Conservation (phyloP, 257 asterid species). For the Nicotiana attenuata region DNA sequence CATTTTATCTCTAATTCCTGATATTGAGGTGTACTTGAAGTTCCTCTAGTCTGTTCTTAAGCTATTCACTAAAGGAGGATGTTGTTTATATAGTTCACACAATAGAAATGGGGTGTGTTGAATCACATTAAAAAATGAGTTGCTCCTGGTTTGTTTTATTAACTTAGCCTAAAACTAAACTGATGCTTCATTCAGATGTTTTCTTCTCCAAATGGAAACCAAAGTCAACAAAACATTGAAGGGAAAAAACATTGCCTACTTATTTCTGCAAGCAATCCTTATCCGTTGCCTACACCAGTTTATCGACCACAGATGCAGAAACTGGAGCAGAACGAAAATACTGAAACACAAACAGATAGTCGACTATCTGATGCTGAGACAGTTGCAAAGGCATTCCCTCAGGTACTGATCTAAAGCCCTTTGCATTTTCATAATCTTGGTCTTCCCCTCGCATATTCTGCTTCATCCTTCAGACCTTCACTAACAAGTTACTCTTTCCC, state of each 20-base stretch:
- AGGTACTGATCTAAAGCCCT: slow-evolving; percentile 37
- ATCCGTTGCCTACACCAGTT: slow-evolving; percentile 82
- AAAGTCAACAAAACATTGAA: slow-evolving; percentile 56
- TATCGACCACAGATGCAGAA: slow-evolving; percentile 61
- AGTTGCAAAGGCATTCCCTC: slow-evolving; percentile 79
- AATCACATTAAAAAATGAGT: background rate
- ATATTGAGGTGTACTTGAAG: background rate
- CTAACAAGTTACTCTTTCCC: slow-evolving; percentile 6
- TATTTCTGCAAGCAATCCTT: slow-evolving; percentile 91
- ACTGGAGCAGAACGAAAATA: slow-evolving; percentile 47
- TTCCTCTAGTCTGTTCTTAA: background rate
- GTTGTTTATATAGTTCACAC: background rate
- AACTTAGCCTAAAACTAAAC: background rate
- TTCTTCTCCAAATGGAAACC: slow-evolving; percentile 48
- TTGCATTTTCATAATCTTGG: background rate
- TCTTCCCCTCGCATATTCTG: background rate
- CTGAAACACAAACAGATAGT: slow-evolving; percentile 59
- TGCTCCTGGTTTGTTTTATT: background rate
- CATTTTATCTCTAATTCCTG: background rate
- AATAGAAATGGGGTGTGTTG: background rate
- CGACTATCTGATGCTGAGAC: slow-evolving; percentile 74
- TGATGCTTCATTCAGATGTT: slow-evolving; percentile 59
- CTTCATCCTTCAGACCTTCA: background rate
- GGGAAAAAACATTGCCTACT: slow-evolving; percentile 84
- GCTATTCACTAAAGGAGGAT: background rate